Evolutionary conservation across 2,329 filamentous ascomycete genomes (phyloP), one percentile per base, ranked within the genome.

Genomic region (Trichophaea hybrida): DNA sequence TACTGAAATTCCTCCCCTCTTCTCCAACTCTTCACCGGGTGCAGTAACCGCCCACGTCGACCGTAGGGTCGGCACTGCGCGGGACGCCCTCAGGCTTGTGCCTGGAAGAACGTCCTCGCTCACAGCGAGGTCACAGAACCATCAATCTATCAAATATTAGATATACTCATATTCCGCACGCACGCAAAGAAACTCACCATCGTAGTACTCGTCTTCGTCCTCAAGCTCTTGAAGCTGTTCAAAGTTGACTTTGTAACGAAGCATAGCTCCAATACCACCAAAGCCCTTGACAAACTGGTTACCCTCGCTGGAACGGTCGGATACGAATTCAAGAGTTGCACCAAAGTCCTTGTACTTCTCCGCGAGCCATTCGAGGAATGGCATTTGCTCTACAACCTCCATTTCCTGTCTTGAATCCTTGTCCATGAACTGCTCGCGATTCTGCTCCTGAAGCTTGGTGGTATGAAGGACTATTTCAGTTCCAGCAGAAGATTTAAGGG

Each of bases 281-380:
- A 98, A 98, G 65, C 93, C 93, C 78, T 96, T 97, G 71, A 98
- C 93, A 75, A 98, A 98, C 78, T 98, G 93, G 76, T 98, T 98
- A 72, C 93, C 93, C 76, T 98, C 93, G 63, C 88, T 94, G 62
- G 91, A 97, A 67, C 89, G 85, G 73, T 98, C 94, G 53, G 93
- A 96, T 66, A 98, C 93, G 69, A 98, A 98, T 74, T 98, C 93
- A 48, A 98, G 82, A 35, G 83, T 85, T 57, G 93, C 90, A 75
- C 93, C 93, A 71, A 96, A 98, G 72, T 97, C 88, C 74, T 93
- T 94, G 80, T 97, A 97, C 73, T 93, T 88, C 74, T 98, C 93
- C 6, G 93, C 93, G 65, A 98, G 88, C 93, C 93, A 98, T 74
- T 98, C 93, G n/a, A 98, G 81, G 83, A 98, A 96, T 6, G 91